These are phyloP conservation scores for Alternaria brassicae DNA, from an alignment of 2,329 filamentous ascomycete species.

Conservation along the genomic window DNA sequence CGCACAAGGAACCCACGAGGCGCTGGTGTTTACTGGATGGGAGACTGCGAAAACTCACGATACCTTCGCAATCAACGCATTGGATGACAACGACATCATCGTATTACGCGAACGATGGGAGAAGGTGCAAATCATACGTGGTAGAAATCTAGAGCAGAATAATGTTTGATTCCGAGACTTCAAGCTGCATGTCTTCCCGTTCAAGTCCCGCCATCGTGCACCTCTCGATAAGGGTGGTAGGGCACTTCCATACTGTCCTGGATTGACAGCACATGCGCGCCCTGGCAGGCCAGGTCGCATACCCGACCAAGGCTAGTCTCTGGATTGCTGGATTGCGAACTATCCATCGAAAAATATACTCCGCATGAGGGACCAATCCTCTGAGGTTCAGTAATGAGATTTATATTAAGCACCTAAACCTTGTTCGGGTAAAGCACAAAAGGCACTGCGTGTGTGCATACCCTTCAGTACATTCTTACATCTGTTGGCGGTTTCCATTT, in stretches of 20 bases:
- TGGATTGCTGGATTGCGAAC: neutral
- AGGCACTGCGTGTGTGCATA: neutral
- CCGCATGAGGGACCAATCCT: neutral
- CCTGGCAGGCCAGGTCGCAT: neutral
- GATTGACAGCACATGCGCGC: neutral
- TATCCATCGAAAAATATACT: neutral
- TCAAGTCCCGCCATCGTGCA: neutral
- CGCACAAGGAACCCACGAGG: constrained; percentile 29
- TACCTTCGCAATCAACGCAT: constrained; percentile 18
- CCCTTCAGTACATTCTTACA: neutral
- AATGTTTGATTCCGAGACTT: neutral
- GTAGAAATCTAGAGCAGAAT: constrained; percentile 29
- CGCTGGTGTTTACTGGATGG: constrained; percentile 35
- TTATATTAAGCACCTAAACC: neutral
- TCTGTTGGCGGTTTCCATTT: constrained; percentile 5
- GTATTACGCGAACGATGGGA: constrained; percentile 18
- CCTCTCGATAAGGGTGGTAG: neutral
- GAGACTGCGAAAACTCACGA: constrained; percentile 21
- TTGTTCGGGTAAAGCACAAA: neutral
- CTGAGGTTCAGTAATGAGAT: neutral
- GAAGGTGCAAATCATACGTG: constrained; percentile 22
- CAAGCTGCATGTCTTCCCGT: neutral
- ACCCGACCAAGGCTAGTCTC: neutral
- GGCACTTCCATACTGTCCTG: neutral
- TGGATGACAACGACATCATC: constrained; percentile 13